A percentile compares a stretch with the other conserved stretches of the same genome.
Conservation (phyloP, 345 rosid genomes). For the Corchorus olitorius region DNA sequence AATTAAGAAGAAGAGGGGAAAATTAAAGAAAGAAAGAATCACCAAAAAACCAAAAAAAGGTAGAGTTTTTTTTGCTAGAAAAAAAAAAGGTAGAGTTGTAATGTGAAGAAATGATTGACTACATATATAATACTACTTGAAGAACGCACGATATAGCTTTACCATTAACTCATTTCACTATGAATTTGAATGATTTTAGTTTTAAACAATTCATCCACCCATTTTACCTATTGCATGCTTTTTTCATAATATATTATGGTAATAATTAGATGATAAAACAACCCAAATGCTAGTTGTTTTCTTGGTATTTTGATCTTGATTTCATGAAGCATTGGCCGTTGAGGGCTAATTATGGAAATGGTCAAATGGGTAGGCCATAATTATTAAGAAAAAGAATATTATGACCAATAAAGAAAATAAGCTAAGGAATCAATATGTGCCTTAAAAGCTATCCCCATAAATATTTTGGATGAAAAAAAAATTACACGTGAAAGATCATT, state of each 20-base stretch:
- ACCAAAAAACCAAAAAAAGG: no score
- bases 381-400: no score
- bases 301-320: neutral
- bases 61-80: no score
- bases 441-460: neutral
- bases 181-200: neutral
- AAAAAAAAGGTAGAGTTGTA: neutral
- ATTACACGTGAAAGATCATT: neutral
- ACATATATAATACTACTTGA: neutral
- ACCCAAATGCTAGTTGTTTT: neutral
- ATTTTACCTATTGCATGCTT: neutral
- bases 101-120: neutral
- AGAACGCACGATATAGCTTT: neutral
- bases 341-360: neutral
- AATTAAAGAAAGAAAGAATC: neutral
- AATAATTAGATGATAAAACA: neutral
- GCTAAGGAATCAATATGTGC: conserved; percentile 13
- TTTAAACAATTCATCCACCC: neutral
- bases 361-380: neutral
- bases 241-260: no score
- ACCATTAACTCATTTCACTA: neutral
- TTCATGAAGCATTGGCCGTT: neutral
- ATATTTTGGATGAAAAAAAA: neutral
- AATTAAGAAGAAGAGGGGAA: no score
- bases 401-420: no score